phyloP scores from a whole-genome alignment of 2,329 filamentous ascomycete species.

The Sporothrix mexicana region DNA sequence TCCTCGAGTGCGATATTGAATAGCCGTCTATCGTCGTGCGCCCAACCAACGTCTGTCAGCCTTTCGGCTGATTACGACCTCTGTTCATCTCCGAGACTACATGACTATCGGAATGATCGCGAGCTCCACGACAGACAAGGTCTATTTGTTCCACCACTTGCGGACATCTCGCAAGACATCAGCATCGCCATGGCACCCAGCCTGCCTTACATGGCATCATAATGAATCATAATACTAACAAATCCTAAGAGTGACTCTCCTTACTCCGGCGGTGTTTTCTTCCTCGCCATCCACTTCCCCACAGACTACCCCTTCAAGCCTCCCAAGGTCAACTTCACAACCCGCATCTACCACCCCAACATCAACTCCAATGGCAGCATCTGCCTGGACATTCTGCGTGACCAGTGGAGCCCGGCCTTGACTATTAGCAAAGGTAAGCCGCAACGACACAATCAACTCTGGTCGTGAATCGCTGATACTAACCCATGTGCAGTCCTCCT shows the following conservation, averaged over 20 bases:
- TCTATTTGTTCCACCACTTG: not conserved
- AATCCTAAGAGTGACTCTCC: slow-evolving; percentile 82
- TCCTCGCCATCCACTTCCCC: slow-evolving; percentile 97
- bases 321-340: slow-evolving; percentile 99
- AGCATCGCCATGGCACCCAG: not conserved
- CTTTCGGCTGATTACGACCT: too few relatives aligned
- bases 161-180: not conserved
- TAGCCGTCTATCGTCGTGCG: not conserved
- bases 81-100: not conserved
- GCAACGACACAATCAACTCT: too few relatives aligned
- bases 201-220: not conserved
- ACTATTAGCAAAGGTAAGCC: slow-evolving; percentile 94
- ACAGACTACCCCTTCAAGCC: slow-evolving; percentile 99
- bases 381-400: slow-evolving; percentile 95
- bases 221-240: slow-evolving; percentile 42
- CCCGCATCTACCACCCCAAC: slow-evolving; percentile 99
- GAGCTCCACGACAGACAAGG: not conserved
- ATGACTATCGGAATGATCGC: not conserved
- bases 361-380: slow-evolving; percentile 99
- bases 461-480: too few relatives aligned
- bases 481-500: slow-evolving; percentile 71
- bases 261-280: slow-evolving; percentile 98
- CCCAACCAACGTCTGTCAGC: too few relatives aligned
- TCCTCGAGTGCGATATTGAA: not conserved
- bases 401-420: slow-evolving; percentile 98